phyloP scores from a whole-genome alignment of 768 basidiomycete genomes.

The Cystofilobasidium macerans region DNA sequence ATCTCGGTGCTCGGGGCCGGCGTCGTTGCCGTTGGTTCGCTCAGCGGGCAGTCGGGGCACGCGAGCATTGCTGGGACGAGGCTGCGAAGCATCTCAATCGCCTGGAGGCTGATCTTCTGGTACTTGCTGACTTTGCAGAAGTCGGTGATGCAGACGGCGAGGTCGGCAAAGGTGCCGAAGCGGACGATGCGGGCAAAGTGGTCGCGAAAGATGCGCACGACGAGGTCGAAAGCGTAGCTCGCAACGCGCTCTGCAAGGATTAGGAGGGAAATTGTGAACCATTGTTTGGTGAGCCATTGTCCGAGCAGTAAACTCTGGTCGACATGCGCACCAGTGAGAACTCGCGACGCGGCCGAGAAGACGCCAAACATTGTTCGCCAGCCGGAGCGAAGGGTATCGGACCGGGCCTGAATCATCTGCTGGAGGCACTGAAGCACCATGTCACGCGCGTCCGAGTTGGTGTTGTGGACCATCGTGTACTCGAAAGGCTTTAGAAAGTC shows the following conservation, averaged over 20 bases:
- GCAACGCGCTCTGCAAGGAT: constrained; percentile 63
- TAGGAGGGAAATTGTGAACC: background rate
- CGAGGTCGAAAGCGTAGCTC: constrained; percentile 89
- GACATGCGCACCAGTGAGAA: constrained; percentile 56
- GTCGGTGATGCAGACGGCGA: constrained; percentile 94
- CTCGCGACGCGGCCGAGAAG: constrained; percentile 90
- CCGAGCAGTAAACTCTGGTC: background rate
- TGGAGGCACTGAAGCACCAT: constrained; percentile 97
- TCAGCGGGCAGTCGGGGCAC: constrained; percentile 54
- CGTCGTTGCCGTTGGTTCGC: constrained; percentile 11
- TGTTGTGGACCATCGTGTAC: constrained; percentile 92
- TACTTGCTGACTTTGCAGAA: constrained; percentile 99
- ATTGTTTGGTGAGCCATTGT: background rate
- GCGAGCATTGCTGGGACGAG: constrained; percentile 84
- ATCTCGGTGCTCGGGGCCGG: constrained; percentile 6
- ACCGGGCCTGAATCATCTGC: constrained; percentile 94
- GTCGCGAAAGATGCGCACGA: constrained; percentile 76
- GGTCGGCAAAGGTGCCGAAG: constrained; percentile 86
- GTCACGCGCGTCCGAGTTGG: constrained; percentile 88
- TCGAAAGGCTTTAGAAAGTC: constrained; percentile 98
- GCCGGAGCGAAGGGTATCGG: constrained; percentile 89
- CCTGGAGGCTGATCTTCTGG: constrained; percentile 91
- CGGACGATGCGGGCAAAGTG: constrained; percentile 84
- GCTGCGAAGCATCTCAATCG: constrained; percentile 90
- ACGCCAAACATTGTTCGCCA: constrained; percentile 99